Conservation (phyloP, 139 green algal species). For the Chlorella sp. region DNA sequence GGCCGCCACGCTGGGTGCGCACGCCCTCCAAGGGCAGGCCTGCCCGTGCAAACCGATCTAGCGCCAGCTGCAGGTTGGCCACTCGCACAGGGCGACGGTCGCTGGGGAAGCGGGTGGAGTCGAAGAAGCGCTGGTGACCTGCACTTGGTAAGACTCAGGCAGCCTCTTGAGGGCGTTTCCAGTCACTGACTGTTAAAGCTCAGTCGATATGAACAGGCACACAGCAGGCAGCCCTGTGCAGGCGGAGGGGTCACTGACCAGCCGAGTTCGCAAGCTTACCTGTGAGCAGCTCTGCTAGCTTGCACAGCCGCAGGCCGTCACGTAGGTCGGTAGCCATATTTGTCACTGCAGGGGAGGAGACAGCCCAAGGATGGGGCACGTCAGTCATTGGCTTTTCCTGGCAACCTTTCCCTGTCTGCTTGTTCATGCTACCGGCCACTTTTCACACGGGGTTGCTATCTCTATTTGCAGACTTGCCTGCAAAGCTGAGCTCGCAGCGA, state of each 20-base stretch:
- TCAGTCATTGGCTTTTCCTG: neutral
- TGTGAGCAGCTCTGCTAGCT: slow-evolving; percentile 72
- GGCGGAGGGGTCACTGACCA: too few relatives aligned
- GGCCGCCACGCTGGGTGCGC: neutral
- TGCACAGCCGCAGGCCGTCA: slow-evolving; percentile 74
- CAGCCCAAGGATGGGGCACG: neutral
- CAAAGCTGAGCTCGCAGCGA: slow-evolving; percentile 72
- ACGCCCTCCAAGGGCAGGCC: slow-evolving; percentile 24
- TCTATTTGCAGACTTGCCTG: slow-evolving; percentile 38
- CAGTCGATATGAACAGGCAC: too few relatives aligned
- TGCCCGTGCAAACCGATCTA: slow-evolving; percentile 35
- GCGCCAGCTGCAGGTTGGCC: slow-evolving; percentile 65
- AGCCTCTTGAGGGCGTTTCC: too few relatives aligned
- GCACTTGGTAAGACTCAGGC: too few relatives aligned
- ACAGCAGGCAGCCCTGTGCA: too few relatives aligned
- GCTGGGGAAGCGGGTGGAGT: slow-evolving; percentile 47
- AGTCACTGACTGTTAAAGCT: too few relatives aligned
- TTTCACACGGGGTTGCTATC: too few relatives aligned
- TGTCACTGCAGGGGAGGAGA: slow-evolving; percentile 1
- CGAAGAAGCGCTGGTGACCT: slow-evolving; percentile 36
- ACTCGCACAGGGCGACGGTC: slow-evolving; percentile 57
- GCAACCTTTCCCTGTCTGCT: neutral
- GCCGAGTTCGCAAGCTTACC: slow-evolving; percentile 27
- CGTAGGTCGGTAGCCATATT: slow-evolving; percentile 78
- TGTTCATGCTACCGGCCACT: too few relatives aligned